Evolutionary conservation across 2,329 filamentous ascomycete species (phyloP).

Genomic region (Gliomastix tumulicola): DNA sequence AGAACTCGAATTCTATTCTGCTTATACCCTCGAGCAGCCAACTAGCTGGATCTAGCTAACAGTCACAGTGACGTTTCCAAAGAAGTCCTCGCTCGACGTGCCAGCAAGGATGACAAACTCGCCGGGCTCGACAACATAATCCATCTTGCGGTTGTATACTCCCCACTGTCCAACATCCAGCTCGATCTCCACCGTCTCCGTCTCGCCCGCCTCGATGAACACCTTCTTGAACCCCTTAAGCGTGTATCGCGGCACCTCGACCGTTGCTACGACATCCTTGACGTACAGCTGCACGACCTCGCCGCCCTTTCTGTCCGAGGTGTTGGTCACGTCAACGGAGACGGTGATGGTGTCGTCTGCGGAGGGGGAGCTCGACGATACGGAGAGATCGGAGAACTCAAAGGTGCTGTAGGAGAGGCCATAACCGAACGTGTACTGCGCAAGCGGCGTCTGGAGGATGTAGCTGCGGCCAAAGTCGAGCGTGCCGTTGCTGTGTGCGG

Average conservation of each 20-base stretch:
- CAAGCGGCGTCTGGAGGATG: constrained; percentile 50
- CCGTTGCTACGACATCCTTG: constrained; percentile 52
- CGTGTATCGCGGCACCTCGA: constrained; percentile 57
- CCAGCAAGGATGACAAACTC: constrained; percentile 59
- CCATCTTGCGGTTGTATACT: constrained; percentile 54
- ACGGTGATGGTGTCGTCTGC: constrained; percentile 48
- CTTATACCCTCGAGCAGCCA: no score
- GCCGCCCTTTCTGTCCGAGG: constrained; percentile 46
- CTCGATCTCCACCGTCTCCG: constrained; percentile 41
- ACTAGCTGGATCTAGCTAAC: constrained; percentile 28
- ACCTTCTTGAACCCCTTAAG: constrained; percentile 65
- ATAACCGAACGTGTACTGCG: constrained; percentile 60
- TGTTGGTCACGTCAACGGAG: constrained; percentile 56
- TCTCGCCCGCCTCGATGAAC: constrained; percentile 50
- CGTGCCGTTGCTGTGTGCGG: constrained; percentile 48
- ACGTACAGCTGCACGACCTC: constrained; percentile 66
- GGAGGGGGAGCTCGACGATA: constrained; percentile 39
- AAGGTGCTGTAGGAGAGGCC: constrained; percentile 61
- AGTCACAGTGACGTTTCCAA: constrained; percentile 47
- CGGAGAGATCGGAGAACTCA: constrained; percentile 44
- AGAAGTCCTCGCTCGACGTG: constrained; percentile 49
- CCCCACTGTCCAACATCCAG: constrained; percentile 49
- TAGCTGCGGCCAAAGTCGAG: constrained; percentile 59
- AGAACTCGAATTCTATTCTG: no score
- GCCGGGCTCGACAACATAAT: constrained; percentile 68